phyloP scores from a whole-genome alignment of 768 basidiomycete genomes.

The Asterophora parasitica region DNA sequence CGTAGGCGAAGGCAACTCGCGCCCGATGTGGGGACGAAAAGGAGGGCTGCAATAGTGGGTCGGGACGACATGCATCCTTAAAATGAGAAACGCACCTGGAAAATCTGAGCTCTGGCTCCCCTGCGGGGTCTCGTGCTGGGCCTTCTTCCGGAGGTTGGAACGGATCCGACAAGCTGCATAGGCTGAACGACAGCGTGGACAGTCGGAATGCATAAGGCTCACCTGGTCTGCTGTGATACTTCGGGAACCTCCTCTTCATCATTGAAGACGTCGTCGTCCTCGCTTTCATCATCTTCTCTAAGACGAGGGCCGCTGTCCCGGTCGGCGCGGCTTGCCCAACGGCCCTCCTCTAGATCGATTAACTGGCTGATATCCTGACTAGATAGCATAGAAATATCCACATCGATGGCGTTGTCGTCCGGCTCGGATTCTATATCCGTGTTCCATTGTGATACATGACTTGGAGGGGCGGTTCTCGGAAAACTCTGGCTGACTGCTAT shows the following conservation, averaged over 20 bases:
- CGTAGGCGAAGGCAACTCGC: not conserved
- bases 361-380: conserved; percentile 42
- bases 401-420: conserved; percentile 32
- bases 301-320: conserved; percentile 8
- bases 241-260: conserved; percentile 24
- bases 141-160: conserved; percentile 4
- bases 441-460: conserved; percentile 3
- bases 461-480: not conserved
- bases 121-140: not conserved
- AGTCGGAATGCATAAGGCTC: not conserved
- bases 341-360: conserved; percentile 28
- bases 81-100: conserved; percentile 1
- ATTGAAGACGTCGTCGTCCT: conserved; percentile 27
- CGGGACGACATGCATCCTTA: not conserved
- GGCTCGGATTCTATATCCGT: not conserved
- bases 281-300: conserved; percentile 19
- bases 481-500: not conserved
- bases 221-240: conserved; percentile 4
- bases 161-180: conserved; percentile 8
- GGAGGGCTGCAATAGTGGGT: conserved; percentile 3
- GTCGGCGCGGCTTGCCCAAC: conserved; percentile 22
- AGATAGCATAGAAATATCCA: conserved; percentile 48
- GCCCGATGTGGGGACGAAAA: not conserved
- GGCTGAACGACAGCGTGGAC: not conserved
- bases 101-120: conserved; percentile 1